Base-by-base conservation (phyloP, 306 rosid genomes). In the Prunus salicina region DNA sequence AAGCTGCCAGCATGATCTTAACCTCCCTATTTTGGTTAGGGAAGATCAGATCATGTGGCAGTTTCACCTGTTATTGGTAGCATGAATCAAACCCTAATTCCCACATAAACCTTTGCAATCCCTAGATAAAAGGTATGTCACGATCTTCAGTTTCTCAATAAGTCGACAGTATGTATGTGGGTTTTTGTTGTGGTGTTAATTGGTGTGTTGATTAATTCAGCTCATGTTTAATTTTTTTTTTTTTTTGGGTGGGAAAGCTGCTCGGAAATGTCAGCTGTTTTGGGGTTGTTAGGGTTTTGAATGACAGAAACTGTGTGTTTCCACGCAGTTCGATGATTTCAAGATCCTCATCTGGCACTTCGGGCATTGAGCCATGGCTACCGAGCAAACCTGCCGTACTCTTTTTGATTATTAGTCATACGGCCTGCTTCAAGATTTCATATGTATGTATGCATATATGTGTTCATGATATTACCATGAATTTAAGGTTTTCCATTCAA, bases 1-100 rank as follows among this genome's bases (percentile, higher is more conserved):
- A 96, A 96, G 99, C 99, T 96, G 99, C 99, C 99, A 96, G 99
- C 99, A 91, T 96, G 99, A 96, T 96, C 99, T 96, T 86, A 92
- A 88, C 91, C 84, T 88, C 71, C 84, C 89, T 80, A 89, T 79
- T 73, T 74, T 16, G 47, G 25, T 73, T 90, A 68, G 89, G 91
- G 82, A 87, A 82, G 93, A 88, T 95, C 90, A 95, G 99, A 95
- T 92, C 99, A 96, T 96, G 91, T 80, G 93, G 93, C 93, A 92
- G 99, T 89, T 96, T 96, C 99, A 96, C 96, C 99, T 84, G 90
- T 88, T 89, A 84, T 72, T 87, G 92, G 84, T 43, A 49, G 89
- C 86, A 86, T 83, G 86, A 30, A 73, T n/a, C 76, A 61, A 83
- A 78, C 84, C 83, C 89, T 78, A 81, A 50, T 27, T 60, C 6